Base-by-base conservation (phyloP, 2,329 filamentous ascomycete genomes). In the Diplodia corticola region DNA sequence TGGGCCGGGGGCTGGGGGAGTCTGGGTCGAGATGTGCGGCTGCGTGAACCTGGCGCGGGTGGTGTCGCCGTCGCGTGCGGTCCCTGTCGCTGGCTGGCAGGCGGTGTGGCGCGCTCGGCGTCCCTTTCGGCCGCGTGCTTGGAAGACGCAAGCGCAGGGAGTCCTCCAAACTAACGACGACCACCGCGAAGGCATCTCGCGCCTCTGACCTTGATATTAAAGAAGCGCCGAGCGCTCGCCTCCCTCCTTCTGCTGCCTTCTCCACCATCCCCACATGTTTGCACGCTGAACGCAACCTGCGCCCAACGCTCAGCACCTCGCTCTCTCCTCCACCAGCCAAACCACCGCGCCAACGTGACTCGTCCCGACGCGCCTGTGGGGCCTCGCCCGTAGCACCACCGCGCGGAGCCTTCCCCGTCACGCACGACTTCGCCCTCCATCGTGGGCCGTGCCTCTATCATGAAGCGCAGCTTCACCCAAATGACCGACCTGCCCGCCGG, bases 381-480 rank as follows among this genome's bases (percentile, higher is more conserved):
- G 57, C 57, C 26, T n/a, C 37, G n/a, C 6, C 48, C 28, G 28
- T n/a, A 22, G 5, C 26, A 15, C 20, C 57, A 35, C 44, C 57
- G 26, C 37, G 55, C 55, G 37, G 33, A 57, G 53, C 35, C 35
- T 26, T 57, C 20, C 53, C 53, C 33, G 51, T 54, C 26, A n/a
- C 26, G 40, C 15, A n/a, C 49, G 24, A 30, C 17, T 44, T 40
- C 54, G 44, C 6, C 22, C n/a, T 26, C 24, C 57, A 26, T 15
- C 46, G 40, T 50, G 33, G 44, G 28, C 17, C 44, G 28, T 49
- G 33, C 13, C 63, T 20, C 35, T 53, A 65, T 15, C 64, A 65
- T 65, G 64, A 65, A 65, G 64, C 64, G 64, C 30, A 49, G 53
- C n/a, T 65, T 51, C 37, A 44, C 64, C 30, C 64, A 65, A 24